A percentile compares a stretch with the other conserved stretches of the same genome.
These are phyloP conservation scores for Neurospora sublineolata DNA, from an alignment of 495 filamentous ascomycete genomes.

Conservation along the genomic window DNA sequence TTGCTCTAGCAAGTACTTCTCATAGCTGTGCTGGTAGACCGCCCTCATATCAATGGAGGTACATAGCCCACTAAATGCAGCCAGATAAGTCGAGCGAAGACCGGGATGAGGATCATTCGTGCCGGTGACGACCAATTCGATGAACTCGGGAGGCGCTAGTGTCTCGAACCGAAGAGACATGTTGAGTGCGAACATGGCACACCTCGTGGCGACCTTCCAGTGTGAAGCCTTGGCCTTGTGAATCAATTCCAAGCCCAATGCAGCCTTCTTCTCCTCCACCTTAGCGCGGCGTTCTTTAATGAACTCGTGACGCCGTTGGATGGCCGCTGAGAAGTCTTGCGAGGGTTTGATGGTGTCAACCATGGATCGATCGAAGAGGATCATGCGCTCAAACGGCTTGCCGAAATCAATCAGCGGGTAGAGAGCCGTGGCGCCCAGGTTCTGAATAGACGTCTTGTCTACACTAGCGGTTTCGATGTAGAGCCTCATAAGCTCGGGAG, in stretches of 20 bases:
- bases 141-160: constrained; percentile 65
- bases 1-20: constrained; percentile 69
- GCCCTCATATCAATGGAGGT: constrained; percentile 75
- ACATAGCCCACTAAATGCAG: constrained; percentile 70
- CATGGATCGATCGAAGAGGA: constrained; percentile 64
- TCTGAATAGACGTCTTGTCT: constrained; percentile 90
- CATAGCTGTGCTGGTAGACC: constrained; percentile 71
- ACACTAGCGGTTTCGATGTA: constrained; percentile 84
- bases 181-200: constrained; percentile 77
- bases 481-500: constrained; percentile 69
- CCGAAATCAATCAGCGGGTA: constrained; percentile 89
- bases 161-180: constrained; percentile 81
- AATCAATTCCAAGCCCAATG: constrained; percentile 69
- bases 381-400: constrained; percentile 71
- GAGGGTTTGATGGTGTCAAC: constrained; percentile 62
- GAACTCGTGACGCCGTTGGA: constrained; percentile 53
- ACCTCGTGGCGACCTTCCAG: constrained; percentile 90
- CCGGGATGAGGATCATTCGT: constrained; percentile 85
- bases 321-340: constrained; percentile 51
- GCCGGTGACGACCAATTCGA: constrained; percentile 74
- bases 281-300: constrained; percentile 61
- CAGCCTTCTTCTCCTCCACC: constrained; percentile 74
- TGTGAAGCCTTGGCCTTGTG: constrained; percentile 67
- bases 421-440: constrained; percentile 65
- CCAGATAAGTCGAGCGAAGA: constrained; percentile 67